phyloP scores from a whole-genome alignment of 495 filamentous ascomycete species.

The Pseudomonodictys pantanalensis region DNA sequence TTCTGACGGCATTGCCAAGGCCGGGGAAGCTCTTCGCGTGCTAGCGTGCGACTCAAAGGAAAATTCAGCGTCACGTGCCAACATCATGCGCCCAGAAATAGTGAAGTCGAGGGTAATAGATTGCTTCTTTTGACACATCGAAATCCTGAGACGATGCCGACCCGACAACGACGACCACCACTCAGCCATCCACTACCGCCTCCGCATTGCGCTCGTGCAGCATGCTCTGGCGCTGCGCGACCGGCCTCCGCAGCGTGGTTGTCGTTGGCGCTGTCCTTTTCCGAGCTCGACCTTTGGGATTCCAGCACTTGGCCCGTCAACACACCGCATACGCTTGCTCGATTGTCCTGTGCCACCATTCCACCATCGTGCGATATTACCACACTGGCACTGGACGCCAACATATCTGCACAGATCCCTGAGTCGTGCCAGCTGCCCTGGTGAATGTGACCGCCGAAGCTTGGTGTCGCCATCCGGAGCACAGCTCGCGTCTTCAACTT shows the following conservation, averaged over 20 bases:
- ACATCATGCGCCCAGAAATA: too few species aligned
- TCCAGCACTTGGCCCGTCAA: background rate
- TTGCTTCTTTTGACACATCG: constrained; percentile 15
- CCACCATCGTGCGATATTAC: constrained; percentile 11
- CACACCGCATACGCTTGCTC: constrained; percentile 12
- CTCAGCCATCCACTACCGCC: background rate
- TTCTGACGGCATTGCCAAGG: constrained; percentile 2
- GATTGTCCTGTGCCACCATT: background rate
- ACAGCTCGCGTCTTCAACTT: background rate
- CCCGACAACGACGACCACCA: background rate
- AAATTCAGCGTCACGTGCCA: constrained; percentile 8
- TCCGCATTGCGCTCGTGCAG: background rate
- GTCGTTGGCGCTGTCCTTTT: background rate
- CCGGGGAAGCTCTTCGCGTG: background rate
- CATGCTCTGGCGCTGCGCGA: background rate
- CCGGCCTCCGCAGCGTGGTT: constrained; percentile 2
- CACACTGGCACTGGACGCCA: constrained; percentile 8
- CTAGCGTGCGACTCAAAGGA: constrained; percentile 5
- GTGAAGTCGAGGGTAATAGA: constrained; percentile 18
- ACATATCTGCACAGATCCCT: constrained; percentile 5
- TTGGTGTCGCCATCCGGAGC: background rate
- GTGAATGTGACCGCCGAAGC: background rate
- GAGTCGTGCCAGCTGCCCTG: background rate
- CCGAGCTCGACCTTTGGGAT: background rate
- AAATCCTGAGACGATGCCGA: constrained; percentile 1